Conservation (phyloP, 306 rosid genomes). For the Gastrolobium bilobum region DNA sequence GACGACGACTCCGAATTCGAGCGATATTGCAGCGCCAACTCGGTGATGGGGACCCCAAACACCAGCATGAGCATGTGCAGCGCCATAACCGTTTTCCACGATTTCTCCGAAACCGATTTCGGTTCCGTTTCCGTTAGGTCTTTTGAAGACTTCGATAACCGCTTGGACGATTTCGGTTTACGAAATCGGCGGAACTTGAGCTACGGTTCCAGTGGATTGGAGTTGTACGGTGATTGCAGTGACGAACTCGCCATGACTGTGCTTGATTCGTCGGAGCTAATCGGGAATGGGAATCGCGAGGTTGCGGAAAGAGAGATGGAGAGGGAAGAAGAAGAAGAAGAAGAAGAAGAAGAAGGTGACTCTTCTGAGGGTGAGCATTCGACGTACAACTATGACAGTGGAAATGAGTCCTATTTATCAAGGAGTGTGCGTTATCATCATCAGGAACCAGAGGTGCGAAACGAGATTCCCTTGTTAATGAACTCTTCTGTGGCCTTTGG, state of each 20-base stretch:
- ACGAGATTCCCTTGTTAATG: slow-evolving; percentile 76
- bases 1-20: slow-evolving; percentile 90
- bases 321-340: slow-evolving; percentile 58
- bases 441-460: slow-evolving; percentile 40
- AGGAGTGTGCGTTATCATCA: slow-evolving; percentile 37
- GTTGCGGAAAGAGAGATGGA: slow-evolving; percentile 48
- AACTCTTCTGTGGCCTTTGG: slow-evolving; percentile 91
- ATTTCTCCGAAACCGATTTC: slow-evolving; percentile 61
- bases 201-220: slow-evolving; percentile 55
- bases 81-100: slow-evolving; percentile 73
- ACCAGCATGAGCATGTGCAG: slow-evolving; percentile 61
- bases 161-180: slow-evolving; percentile 62
- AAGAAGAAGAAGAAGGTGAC: slow-evolving; percentile 52
- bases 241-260: slow-evolving; percentile 53
- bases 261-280: slow-evolving; percentile 52
- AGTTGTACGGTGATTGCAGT: slow-evolving; percentile 70
- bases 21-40: slow-evolving; percentile 90
- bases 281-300: slow-evolving; percentile 36
- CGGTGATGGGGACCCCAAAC: slow-evolving; percentile 85
- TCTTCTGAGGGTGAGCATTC: slow-evolving; percentile 85
- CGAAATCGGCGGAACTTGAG: slow-evolving; percentile 2
- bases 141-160: slow-evolving; percentile 58
- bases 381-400: slow-evolving; percentile 59
- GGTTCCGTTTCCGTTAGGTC: slow-evolving; percentile 62
- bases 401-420: slow-evolving; percentile 41